Conservation (phyloP, 345 rosid species). For the Salix koriyanagi region DNA sequence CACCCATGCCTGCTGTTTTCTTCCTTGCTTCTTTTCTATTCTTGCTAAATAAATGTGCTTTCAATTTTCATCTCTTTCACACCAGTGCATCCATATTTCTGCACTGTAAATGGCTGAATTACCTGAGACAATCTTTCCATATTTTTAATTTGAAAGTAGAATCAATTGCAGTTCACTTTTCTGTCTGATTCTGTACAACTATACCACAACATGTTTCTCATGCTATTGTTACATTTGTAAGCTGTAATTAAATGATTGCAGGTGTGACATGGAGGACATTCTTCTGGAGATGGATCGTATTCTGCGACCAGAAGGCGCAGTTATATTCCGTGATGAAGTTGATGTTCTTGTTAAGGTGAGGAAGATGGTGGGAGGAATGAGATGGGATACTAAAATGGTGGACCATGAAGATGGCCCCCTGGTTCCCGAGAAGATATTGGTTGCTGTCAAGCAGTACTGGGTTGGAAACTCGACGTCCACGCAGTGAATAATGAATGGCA, state of each 20-base stretch:
- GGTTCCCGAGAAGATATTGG: slow-evolving; percentile 78
- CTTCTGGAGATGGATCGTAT: slow-evolving; percentile 97
- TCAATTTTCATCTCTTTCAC: background rate
- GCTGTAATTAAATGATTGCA: slow-evolving; percentile 20
- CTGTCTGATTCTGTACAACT: background rate
- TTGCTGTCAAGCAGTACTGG: slow-evolving; percentile 98
- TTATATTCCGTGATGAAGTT: slow-evolving; percentile 83
- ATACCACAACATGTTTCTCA: background rate
- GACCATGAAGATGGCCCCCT: slow-evolving; percentile 99
- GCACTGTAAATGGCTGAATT: background rate
- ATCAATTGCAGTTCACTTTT: background rate
- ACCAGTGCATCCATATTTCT: background rate
- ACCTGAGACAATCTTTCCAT: background rate
- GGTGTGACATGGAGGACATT: slow-evolving; percentile 84
- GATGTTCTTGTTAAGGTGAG: slow-evolving; percentile 74
- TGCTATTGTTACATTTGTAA: background rate
- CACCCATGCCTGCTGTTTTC: background rate
- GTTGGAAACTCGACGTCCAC: slow-evolving; percentile 71
- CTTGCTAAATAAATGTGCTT: background rate
- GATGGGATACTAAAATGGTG: slow-evolving; percentile 90
- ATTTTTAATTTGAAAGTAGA: background rate
- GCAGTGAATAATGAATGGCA: background rate
- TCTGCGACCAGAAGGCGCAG: slow-evolving; percentile 95
- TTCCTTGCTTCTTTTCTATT: background rate
- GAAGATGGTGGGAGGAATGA: slow-evolving; percentile 78